Percentiles rank a stretch among this genome's conserved stretches.
These are phyloP conservation scores for Fusarium sp. DNA, from an alignment of 2,329 filamentous ascomycete species.

Conservation along the genomic window DNA sequence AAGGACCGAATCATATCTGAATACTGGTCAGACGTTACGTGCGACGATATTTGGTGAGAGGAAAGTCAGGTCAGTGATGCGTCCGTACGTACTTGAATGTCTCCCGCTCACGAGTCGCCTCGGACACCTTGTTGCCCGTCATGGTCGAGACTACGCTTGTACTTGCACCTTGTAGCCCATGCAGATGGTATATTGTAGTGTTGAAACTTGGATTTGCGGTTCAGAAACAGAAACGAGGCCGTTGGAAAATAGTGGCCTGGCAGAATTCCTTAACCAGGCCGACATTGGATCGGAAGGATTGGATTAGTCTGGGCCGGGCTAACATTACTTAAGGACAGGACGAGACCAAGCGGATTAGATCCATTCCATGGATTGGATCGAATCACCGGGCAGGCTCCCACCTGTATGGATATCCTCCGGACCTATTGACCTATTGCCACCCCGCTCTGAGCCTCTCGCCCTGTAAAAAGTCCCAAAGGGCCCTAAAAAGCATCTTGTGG, in stretches of 20 bases:
- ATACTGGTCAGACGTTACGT: slow-evolving; percentile 3
- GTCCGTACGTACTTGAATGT: slow-evolving; percentile 46
- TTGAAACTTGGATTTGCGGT: background rate
- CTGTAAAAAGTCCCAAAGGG: background rate
- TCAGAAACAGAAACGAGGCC: background rate
- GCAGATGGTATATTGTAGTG: background rate
- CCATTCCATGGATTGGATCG: background rate
- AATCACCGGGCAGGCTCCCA: background rate
- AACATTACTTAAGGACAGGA: slow-evolving; percentile 19
- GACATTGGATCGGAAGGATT: slow-evolving; percentile 4
- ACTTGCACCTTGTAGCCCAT: background rate
- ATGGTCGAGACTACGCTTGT: slow-evolving; percentile 7
- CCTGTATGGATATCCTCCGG: slow-evolving; percentile 2
- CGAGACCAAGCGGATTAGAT: background rate
- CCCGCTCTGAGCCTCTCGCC: slow-evolving; percentile 1
- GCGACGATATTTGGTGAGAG: background rate
- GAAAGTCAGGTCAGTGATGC: background rate
- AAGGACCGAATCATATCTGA: slow-evolving; percentile 35
- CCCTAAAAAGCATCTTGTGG: background rate
- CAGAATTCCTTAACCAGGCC: slow-evolving; percentile 3
- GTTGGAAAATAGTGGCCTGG: slow-evolving; percentile 2
- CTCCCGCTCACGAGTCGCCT: slow-evolving; percentile 48
- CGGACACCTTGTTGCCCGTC: slow-evolving; percentile 24
- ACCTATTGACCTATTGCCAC: slow-evolving; percentile 7
- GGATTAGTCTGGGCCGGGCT: background rate